A percentile compares a stretch with the other conserved stretches of the same genome.
These are phyloP conservation scores for Arthrobotrys iridis DNA, from an alignment of 2,329 filamentous ascomycete genomes.

Conservation along the genomic window DNA sequence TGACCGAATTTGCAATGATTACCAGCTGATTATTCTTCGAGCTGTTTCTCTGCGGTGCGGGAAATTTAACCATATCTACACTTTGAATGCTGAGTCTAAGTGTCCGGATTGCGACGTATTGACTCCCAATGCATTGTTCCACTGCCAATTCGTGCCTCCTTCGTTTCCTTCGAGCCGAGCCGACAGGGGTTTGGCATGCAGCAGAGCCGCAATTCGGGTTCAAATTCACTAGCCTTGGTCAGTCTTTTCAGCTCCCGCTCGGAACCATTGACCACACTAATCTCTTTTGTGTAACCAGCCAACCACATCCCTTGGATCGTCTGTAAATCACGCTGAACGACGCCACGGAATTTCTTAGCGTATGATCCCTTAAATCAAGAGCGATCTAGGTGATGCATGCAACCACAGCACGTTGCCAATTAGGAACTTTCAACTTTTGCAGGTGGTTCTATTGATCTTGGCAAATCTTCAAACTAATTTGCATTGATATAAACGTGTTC, in stretches of 20 bases:
- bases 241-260: neutral
- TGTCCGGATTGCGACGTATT: no score
- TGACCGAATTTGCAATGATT: no score
- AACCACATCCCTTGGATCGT: slow-evolving; percentile 1
- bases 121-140: neutral
- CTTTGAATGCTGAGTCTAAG: no score
- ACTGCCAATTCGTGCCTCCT: neutral
- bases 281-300: slow-evolving; percentile 1
- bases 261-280: slow-evolving; percentile 1
- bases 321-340: neutral
- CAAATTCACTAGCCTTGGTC: slow-evolving; percentile 20
- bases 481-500: neutral
- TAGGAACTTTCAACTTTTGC: slow-evolving; percentile 6
- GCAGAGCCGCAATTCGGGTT: slow-evolving; percentile 12
- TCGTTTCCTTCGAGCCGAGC: neutral
- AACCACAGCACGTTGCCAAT: neutral
- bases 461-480: neutral
- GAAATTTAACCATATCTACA: no score
- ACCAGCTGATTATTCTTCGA: no score
- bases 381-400: neutral
- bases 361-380: neutral
- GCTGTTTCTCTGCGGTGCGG: no score
- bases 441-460: no score
- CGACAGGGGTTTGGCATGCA: neutral
- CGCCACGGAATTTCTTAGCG: slow-evolving; percentile 7